Base-by-base conservation (phyloP, 805 yeast species). In the Saccharomyces kudriavzevii region DNA sequence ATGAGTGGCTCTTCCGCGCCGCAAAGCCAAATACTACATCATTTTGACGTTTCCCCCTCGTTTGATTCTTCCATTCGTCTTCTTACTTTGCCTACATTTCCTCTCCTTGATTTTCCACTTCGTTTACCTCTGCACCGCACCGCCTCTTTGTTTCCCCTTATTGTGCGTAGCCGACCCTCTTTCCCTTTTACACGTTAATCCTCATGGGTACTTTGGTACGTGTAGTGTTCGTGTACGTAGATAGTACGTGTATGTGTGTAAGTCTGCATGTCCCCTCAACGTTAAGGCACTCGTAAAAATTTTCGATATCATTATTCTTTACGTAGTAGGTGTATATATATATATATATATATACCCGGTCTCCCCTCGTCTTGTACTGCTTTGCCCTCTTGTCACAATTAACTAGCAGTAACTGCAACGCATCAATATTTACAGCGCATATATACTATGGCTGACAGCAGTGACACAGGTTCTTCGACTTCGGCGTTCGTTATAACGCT, bases 401-500 rank as follows among this genome's bases (percentile, higher is more conserved):
- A n/a, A n/a, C n/a, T n/a, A n/a, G n/a, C 35, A 30, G 2, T 9
- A 30, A 11, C 17, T 13, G 4, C 6, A 13, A 25, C 8, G n/a
- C 14, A 13, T 10, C 11, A 43, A 5, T 43, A 43, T 22, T 25
- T 17, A 43, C 20, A 45, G 29, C 6, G 11, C 17, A 14, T 20
- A 22, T 10, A 2, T 17, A 43, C 56, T 20, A 60, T 62, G 63
- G 54, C 68, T 5, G 62, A 54, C 25, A 26, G 48, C 3, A 25
- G 58, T 3, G 59, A 55, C 31, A 51, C 63, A 6, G 54, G 68
- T 25, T 71, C 87, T 9, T 89, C 96, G 3, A 84, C 92, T 1
- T 82, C 85, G 54, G 84, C 92, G 52, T 89, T 92, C 54, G 79
- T 91, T 46, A 75, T 92, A 1, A 70, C 96, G 3, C 70, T 90